Percentiles rank a stretch among this genome's conserved stretches.
phyloP scores from a whole-genome alignment of 495 filamentous ascomycete genomes.

The Pyronema omphalodes region DNA sequence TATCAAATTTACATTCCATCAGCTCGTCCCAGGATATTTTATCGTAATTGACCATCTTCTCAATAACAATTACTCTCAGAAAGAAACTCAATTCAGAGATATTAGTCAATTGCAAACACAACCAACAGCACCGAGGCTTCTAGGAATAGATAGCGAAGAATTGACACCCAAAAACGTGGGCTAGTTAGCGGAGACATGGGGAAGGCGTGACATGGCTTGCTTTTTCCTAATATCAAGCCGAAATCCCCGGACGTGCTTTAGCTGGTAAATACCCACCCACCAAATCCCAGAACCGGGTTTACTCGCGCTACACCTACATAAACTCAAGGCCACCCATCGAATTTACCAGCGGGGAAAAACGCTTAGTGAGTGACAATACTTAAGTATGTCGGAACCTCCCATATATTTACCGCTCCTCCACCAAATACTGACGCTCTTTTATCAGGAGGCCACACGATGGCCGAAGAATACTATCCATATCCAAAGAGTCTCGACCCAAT shows the following conservation, averaged over 20 bases:
- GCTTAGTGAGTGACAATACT: background rate
- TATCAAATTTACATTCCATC: no score
- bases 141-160: background rate
- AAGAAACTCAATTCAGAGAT: no score
- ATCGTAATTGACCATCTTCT: no score
- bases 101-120: no score
- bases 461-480: slow-evolving; percentile 2
- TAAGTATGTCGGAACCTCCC: background rate
- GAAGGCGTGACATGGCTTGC: background rate
- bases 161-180: background rate
- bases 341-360: background rate
- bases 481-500: slow-evolving; percentile 1
- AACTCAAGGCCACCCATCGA: background rate
- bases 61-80: no score
- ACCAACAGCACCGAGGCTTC: no score
- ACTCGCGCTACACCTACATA: background rate
- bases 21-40: no score
- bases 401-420: background rate
- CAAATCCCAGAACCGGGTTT: background rate
- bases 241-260: background rate
- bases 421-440: background rate
- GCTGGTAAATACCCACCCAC: background rate
- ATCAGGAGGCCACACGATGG: background rate
- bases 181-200: background rate
- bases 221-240: background rate